Base-by-base conservation (phyloP, 805 yeast species). In the Saturnispora bothae region DNA sequence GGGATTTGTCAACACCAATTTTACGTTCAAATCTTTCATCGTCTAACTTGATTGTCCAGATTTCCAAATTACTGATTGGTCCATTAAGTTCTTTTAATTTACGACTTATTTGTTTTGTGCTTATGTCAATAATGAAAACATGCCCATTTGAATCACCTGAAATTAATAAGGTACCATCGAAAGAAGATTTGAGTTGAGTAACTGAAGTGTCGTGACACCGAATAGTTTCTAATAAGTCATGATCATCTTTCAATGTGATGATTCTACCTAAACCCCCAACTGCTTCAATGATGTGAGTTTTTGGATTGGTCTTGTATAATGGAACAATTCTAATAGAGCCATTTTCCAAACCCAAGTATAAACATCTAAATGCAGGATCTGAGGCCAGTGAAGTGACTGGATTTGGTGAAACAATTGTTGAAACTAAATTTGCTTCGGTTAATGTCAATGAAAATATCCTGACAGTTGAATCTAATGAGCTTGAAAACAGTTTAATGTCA, bases 141-240 rank as follows among this genome's bases (percentile, higher is more conserved):
- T 71, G 65, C 1, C 96, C 96, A n/a, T 48, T 51, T 0, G 68
- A 56, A 52, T 83, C 94, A 26, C 96, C 96, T 5, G 85, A 72
- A 3, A 81, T 61, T 5, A 88, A 50, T 27, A 63, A 56, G 14
- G 88, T 73, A 4, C 89, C 95, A 53, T 88, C 96, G 51, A 81
- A 61, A 5, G 86, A 75, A 3, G 83, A 57, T 2, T 62, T 64
- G 36, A 86, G 46, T 28, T 71, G 60, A 0, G 83, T 71, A 2
- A 82, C 72, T 3, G 51, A 43, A 5, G 56, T 54, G 20, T 57
- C 60, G 48, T 72, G 80, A 38, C 71, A 76, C 4, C 69, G 67
- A 36, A 80, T 68, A 0, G 84, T 71, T 15, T 61, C 61, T 13
- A 57, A 48, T 39, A 73, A 57, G 28, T 72, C 68, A 9, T 64